These are phyloP conservation scores for Flueggea neowawraea DNA, from an alignment of 441 rosid species.

Conservation along the genomic window DNA sequence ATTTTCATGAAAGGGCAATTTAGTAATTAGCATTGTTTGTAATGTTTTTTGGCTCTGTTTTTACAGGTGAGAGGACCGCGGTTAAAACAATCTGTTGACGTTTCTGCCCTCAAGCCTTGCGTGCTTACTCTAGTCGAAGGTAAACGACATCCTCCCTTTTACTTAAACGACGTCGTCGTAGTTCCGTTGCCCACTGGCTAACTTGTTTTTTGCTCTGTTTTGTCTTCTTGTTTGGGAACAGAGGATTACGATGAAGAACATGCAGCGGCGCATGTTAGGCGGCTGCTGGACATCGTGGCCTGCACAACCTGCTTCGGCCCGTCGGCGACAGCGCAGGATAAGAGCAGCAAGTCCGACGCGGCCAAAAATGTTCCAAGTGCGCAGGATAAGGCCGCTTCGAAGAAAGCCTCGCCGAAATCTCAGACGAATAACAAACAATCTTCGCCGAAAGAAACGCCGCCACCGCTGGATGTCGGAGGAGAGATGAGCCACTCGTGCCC, in stretches of 20 bases:
- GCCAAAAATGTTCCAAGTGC: slow-evolving; percentile 27
- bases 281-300: slow-evolving; percentile 62
- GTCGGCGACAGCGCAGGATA: slow-evolving; percentile 37
- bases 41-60: not conserved
- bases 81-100: slow-evolving; percentile 49
- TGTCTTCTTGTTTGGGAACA: slow-evolving; percentile 14
- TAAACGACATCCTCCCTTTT: slow-evolving; percentile 10
- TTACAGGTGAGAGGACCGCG: slow-evolving; percentile 54
- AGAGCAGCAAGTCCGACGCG: slow-evolving; percentile 26
- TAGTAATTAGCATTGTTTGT: too few relatives aligned
- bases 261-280: slow-evolving; percentile 53
- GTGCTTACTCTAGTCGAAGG: slow-evolving; percentile 53
- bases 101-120: slow-evolving; percentile 51
- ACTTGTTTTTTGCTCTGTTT: not conserved
- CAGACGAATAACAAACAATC: slow-evolving; percentile 13
- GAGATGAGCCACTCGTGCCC: slow-evolving; percentile 58
- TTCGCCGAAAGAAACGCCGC: slow-evolving; percentile 15
- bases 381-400: slow-evolving; percentile 34
- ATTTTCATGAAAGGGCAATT: too few relatives aligned
- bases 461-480: slow-evolving; percentile 21
- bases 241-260: slow-evolving; percentile 44
- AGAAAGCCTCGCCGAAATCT: slow-evolving; percentile 27
- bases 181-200: not conserved
- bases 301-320: slow-evolving; percentile 74
- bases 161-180: slow-evolving; percentile 6